Conservation (phyloP, 805 yeast genomes). For the Saccharomycopsis oosterbeekiorum region DNA sequence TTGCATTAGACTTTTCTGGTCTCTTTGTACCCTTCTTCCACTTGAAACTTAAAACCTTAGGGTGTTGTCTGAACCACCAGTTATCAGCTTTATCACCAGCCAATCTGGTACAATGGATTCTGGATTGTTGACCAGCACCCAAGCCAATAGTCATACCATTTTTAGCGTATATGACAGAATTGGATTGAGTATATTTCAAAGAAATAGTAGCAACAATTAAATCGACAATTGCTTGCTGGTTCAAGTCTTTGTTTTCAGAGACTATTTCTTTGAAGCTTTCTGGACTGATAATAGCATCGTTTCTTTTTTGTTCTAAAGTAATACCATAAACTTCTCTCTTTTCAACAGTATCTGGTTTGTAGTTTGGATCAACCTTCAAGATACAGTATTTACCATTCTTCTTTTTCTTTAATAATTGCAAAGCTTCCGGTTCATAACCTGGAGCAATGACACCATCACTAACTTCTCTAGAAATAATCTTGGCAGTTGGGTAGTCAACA, state of each 20-base stretch:
- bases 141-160: constrained; percentile 98
- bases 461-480: constrained; percentile 94
- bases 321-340: constrained; percentile 95
- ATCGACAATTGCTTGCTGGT: constrained; percentile 89
- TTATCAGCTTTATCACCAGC: constrained; percentile 99
- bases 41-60: constrained; percentile 80
- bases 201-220: constrained; percentile 96
- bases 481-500: constrained; percentile 94
- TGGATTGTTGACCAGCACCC: constrained; percentile 99
- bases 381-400: constrained; percentile 97
- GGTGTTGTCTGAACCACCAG: constrained; percentile 99
- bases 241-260: constrained; percentile 72
- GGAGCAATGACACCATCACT: constrained; percentile 99
- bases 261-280: constrained; percentile 88
- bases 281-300: constrained; percentile 90
- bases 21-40: constrained; percentile 98
- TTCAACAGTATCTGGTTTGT: constrained; percentile 70
- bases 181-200: constrained; percentile 94
- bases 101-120: constrained; percentile 97
- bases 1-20: constrained; percentile 97
- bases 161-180: constrained; percentile 97
- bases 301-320: constrained; percentile 91
- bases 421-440: constrained; percentile 87
- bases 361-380: constrained; percentile 92
- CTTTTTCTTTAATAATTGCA: constrained; percentile 79